Base-by-base conservation (phyloP, 176 grass and related monocot genomes). In the Echinochloa phyllopogon region DNA sequence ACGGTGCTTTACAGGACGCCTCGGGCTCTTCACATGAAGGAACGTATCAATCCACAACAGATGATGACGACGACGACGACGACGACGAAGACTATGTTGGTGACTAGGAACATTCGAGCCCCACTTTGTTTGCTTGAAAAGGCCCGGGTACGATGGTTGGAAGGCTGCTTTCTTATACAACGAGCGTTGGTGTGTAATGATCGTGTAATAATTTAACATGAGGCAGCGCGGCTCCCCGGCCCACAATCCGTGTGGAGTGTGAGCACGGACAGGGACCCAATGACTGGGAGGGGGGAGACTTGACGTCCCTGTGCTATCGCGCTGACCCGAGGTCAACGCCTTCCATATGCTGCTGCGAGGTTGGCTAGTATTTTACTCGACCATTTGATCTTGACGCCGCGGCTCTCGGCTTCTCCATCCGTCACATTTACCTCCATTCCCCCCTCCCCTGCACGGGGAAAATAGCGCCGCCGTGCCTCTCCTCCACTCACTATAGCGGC, bases 1-100 rank as follows among this genome's bases (percentile, higher is more conserved):
- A 40, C 2, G 20, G 64, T 83, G 80, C 74, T 88, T 77, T 68
- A 25, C 78, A 87, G 86, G 40, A 87, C 57, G 64, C 60, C 39
- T 82, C 27, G 33, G 24, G 23, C 64, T 68, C 85, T 75, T 33
- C 20, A 13, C 18, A 87, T 36, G 61, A 48, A 56, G 61, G 40
- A 69, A 75, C 38, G 9, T 75, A 75, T 39, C 73, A 88, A 63
- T 77, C 73, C 11, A 9, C 63, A 50, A 49, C 65, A 53, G 51
- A 82, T 14, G 42, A 69, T 4, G 73, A 72, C 1, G 43, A 82
- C 20, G 42, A 69, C 6, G 73, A 72, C 1, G 43, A 83, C 1
- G 73, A 52, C 10, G 63, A 67, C 1, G 29, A 74, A 51, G 85
- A 39, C 25, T 64, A 81, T 74, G 18, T 53, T 75, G 48, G 27